phyloP scores from a whole-genome alignment of 2,329 filamentous ascomycete species.

The Neopestalotiopsis sp. region DNA sequence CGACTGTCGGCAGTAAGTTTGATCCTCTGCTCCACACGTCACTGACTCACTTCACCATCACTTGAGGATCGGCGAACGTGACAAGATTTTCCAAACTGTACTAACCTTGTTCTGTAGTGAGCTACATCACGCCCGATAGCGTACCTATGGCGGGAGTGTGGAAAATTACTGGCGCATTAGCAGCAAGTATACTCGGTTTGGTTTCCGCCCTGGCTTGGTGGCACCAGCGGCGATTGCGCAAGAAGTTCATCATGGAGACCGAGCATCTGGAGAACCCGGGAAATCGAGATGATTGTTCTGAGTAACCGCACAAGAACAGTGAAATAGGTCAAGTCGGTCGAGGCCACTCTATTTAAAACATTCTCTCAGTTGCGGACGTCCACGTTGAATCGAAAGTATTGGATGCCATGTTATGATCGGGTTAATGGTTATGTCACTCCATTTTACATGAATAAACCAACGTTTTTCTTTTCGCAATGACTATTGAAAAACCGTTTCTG shows the following conservation, averaged over 20 bases:
- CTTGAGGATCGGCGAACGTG: too few relatives aligned
- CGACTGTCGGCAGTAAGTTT: constrained; percentile 4
- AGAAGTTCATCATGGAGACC: neutral
- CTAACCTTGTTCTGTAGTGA: neutral
- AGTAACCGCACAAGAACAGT: neutral
- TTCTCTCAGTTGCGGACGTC: too few relatives aligned
- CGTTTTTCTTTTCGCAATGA: too few relatives aligned
- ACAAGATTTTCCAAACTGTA: neutral
- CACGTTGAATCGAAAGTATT: too few relatives aligned
- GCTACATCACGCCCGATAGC: constrained; percentile 4
- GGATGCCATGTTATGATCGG: too few relatives aligned
- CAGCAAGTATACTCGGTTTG: neutral
- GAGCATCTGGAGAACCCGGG: neutral
- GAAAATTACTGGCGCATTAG: neutral
- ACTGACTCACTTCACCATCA: too few relatives aligned
- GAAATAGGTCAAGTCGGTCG: neutral
- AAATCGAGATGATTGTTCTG: neutral
- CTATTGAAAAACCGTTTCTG: too few relatives aligned
- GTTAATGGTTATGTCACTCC: too few relatives aligned
- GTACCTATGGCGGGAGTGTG: neutral
- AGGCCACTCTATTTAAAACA: too few relatives aligned
- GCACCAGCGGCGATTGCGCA: constrained; percentile 5
- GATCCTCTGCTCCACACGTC: neutral
- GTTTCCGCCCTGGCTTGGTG: constrained; percentile 6
- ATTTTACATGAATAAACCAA: too few relatives aligned